Percentiles rank a stretch among this genome's conserved stretches.
Conservation (phyloP, 2,329 filamentous ascomycete species). For the Tetracladium maxilliforme region DNA sequence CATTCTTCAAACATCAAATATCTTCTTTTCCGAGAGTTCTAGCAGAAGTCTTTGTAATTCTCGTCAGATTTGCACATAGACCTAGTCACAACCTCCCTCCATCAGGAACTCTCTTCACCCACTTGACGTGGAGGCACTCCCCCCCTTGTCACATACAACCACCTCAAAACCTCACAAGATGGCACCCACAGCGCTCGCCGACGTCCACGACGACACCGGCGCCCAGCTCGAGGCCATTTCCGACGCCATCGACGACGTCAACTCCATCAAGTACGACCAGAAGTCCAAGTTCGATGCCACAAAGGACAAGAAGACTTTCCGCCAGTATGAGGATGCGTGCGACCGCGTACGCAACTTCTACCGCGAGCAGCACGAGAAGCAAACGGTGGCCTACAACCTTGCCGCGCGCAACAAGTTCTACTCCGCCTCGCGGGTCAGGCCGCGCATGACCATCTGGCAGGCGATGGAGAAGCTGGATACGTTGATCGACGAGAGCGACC, state of each 20-base stretch:
- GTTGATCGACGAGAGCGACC: conserved; percentile 81
- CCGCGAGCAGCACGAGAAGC: conserved; percentile 53
- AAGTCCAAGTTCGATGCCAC: conserved; percentile 52
- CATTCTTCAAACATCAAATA: no score
- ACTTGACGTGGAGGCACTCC: no score
- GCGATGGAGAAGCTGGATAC: conserved; percentile 89
- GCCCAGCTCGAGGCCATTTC: conserved; percentile 26
- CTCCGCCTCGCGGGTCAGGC: conserved; percentile 41
- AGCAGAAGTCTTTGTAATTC: no score
- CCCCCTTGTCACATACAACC: no score
- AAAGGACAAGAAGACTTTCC: conserved; percentile 70
- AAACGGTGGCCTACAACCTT: conserved; percentile 75
- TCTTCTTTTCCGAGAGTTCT: no score
- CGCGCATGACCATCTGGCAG: conserved; percentile 77
- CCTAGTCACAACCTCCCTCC: no score
- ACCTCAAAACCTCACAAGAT: conserved; percentile 9
- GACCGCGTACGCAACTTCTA: conserved; percentile 82
- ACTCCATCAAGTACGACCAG: conserved; percentile 28
- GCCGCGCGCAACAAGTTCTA: conserved; percentile 60
- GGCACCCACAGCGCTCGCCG: conserved; percentile 12
- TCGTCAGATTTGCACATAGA: no score
- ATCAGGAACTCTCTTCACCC: no score
- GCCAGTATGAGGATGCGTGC: conserved; percentile 72
- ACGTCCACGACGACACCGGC: conserved; percentile 12
- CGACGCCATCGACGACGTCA: conserved; percentile 37